A percentile compares a stretch with the other conserved stretches of the same genome.
Conservation (phyloP, 1,139 yeast genomes). For the Nematodospora anomalae region DNA sequence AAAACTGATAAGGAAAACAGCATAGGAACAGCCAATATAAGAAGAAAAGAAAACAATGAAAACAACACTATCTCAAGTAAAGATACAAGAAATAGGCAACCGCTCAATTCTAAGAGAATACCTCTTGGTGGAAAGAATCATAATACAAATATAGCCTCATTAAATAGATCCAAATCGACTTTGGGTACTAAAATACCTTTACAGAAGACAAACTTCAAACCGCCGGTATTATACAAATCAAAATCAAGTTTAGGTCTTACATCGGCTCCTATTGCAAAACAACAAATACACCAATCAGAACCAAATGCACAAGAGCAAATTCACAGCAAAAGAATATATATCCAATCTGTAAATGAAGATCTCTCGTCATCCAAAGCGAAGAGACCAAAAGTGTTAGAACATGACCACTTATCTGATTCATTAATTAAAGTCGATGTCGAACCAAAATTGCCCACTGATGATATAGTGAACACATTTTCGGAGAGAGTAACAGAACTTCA, state of each 20-base stretch:
- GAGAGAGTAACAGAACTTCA: slow-evolving; percentile 24
- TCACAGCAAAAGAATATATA: slow-evolving; percentile 4
- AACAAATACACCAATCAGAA: slow-evolving; percentile 6
- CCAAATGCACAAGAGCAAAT: not conserved
- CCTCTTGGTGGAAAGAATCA: slow-evolving; percentile 54
- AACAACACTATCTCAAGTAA: slow-evolving; percentile 5
- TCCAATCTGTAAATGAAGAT: slow-evolving; percentile 6
- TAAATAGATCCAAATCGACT: slow-evolving; percentile 37
- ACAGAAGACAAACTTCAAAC: slow-evolving; percentile 6
- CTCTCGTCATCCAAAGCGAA: slow-evolving; percentile 5
- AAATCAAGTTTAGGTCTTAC: slow-evolving; percentile 42
- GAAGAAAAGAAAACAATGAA: slow-evolving; percentile 6
- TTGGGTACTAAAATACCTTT: slow-evolving; percentile 14
- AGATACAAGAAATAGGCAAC: slow-evolving; percentile 5
- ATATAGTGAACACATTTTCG: slow-evolving; percentile 20
- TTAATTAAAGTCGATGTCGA: slow-evolving; percentile 7
- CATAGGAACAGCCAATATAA: not conserved
- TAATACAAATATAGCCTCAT: slow-evolving; percentile 30
- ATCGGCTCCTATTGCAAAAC: slow-evolving; percentile 2
- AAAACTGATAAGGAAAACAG: slow-evolving; percentile 6
- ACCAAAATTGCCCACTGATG: slow-evolving; percentile 3
- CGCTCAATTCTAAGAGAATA: slow-evolving; percentile 23
- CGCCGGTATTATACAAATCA: slow-evolving; percentile 34
- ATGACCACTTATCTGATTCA: slow-evolving; percentile 10
- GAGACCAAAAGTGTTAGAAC: slow-evolving; percentile 4